These are phyloP conservation scores for Mucor saturninus DNA, from an alignment of 371 early-diverging fungal species.

Conservation along the genomic window DNA sequence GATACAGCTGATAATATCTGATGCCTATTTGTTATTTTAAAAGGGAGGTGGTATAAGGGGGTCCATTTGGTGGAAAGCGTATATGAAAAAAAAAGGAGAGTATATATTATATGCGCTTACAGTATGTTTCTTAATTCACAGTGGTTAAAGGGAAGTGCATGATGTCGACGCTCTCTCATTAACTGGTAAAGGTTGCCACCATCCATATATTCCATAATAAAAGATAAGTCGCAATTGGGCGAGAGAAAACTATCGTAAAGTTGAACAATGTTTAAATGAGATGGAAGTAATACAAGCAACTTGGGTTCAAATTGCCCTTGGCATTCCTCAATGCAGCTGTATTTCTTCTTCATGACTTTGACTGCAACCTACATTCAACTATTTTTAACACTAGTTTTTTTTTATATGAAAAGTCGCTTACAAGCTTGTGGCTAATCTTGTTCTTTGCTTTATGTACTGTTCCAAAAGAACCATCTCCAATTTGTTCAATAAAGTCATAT, in stretches of 20 bases:
- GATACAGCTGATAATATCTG: constrained; percentile 88
- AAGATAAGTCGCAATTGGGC: constrained; percentile 73
- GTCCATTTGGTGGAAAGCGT: not conserved
- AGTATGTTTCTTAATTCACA: constrained; percentile 39
- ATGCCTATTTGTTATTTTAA: constrained; percentile 36
- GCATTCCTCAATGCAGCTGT: constrained; percentile 78
- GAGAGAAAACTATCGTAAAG: constrained; percentile 87
- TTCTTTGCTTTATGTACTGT: constrained; percentile 83
- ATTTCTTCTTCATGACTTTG: constrained; percentile 94
- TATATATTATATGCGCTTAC: constrained; percentile 20
- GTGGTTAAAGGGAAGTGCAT: constrained; percentile 25
- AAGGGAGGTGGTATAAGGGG: not conserved
- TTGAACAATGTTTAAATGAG: constrained; percentile 84
- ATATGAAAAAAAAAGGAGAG: not conserved
- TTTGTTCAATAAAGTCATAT: constrained; percentile 77
- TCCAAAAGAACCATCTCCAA: constrained; percentile 95
- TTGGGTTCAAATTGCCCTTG: constrained; percentile 76
- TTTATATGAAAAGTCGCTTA: constrained; percentile 31
- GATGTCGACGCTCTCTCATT: constrained; percentile 75
- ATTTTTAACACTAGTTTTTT: not conserved
- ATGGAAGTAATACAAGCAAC: constrained; percentile 68
- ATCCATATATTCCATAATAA: constrained; percentile 96
- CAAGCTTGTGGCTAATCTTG: constrained; percentile 76
- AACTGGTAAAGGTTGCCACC: constrained; percentile 88
- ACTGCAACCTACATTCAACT: constrained; percentile 79